These are phyloP conservation scores for Mortierella antarctica DNA, from an alignment of 192 early-diverging fungal species.

Conservation along the genomic window DNA sequence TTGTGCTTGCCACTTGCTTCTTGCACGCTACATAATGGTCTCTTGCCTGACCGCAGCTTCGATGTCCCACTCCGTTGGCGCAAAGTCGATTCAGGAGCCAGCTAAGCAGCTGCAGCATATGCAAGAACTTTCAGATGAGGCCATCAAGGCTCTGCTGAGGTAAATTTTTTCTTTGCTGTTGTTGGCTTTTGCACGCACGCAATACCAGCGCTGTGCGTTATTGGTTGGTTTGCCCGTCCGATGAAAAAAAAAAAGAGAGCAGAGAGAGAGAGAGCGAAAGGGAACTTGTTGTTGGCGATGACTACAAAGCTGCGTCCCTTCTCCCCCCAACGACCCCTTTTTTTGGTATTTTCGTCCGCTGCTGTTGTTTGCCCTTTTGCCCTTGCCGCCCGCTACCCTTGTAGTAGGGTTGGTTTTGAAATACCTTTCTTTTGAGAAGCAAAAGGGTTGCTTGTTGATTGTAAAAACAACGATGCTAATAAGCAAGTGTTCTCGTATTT, in stretches of 20 bases:
- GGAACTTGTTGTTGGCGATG: too few relatives aligned
- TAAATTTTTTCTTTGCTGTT: conserved; percentile 19
- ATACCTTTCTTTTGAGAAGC: not conserved
- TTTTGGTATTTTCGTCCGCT: not conserved
- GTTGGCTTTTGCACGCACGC: not conserved
- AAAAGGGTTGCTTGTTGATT: not conserved
- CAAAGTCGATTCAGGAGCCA: conserved; percentile 31
- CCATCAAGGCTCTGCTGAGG: conserved; percentile 53
- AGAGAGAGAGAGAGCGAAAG: not conserved
- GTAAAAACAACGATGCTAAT: conserved; percentile 28
- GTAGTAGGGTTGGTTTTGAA: too few relatives aligned
- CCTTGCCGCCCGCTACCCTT: not conserved
- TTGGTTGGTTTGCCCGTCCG: not conserved
- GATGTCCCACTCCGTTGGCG: conserved; percentile 17
- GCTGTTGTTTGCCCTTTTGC: not conserved
- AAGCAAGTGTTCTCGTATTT: conserved; percentile 9
- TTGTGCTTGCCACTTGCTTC: not conserved
- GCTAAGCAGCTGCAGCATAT: conserved; percentile 26
- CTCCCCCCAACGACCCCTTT: not conserved
- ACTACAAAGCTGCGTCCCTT: too few relatives aligned
- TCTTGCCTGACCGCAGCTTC: conserved; percentile 44
- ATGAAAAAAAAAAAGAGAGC: not conserved
- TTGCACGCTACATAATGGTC: conserved; percentile 26
- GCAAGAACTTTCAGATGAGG: conserved; percentile 50
- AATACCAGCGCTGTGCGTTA: not conserved